Evolutionary conservation across 2,329 filamentous ascomycete genomes (phyloP), one percentile per base, ranked within the genome.

Genomic region (Laburnicola sp.): DNA sequence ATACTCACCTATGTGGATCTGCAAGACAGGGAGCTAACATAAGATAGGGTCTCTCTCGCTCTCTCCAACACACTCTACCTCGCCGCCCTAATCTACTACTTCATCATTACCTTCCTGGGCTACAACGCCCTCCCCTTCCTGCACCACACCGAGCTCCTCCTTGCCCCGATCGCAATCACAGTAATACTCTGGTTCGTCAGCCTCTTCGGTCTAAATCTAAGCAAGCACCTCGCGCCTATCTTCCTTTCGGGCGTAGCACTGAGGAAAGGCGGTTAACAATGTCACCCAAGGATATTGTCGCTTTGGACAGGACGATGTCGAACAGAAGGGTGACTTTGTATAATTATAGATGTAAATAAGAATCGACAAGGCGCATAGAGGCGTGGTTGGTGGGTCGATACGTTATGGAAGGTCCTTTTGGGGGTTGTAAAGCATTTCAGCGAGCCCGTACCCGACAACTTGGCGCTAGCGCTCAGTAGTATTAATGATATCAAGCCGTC

Each of bases 61-160:
- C 76, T 87, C 31, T 83, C 84, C 26, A 87, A 88, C 64, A 80
- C 83, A 1, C 78, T 87, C 57, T 87, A 87, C 62, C 77, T 87
- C n/a, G 75, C 84, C 32, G 85, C 84, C 0, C 72, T 86, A 45
- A 79, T 79, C 26, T 87, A 87, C 72, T 87, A 87, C 71, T 84
- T 82, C 64, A 80, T 87, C 58, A 85, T 87, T 62, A 86, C 82
- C 6, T 88, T 88, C 67, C 74, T 88, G 37, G 85, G 85, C 30
- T 88, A 87, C 70, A 87, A 87, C 61, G 84, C 84, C 23, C 74
- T 88, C 11, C 85, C 85, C 0, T 87, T 87, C 66, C 71, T 87
- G 23, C 82, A 85, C 64, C 84, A 87, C 58, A 87, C 85, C 1
- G 84, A 87, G 66, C 77, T 87, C 3, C 75, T 88, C 10, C 76